Evolutionary conservation across 1,139 yeast genomes (phyloP), one percentile per base, ranked within the genome.

Genomic region (Hyphopichia khmerensis): DNA sequence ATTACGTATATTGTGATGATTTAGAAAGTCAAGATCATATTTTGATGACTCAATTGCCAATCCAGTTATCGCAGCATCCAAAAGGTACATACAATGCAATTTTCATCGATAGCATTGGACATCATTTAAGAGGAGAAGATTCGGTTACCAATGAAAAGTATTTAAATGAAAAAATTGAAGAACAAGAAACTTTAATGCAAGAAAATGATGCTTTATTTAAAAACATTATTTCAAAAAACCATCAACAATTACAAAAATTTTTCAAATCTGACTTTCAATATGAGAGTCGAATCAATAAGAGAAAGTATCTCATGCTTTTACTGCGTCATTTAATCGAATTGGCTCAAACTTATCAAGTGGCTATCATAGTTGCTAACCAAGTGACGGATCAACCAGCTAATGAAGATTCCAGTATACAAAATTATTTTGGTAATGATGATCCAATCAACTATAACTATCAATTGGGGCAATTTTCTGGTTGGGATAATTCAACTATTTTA

Each of bases 31-130:
- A 86, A 53, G 89, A 87, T 48, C 95, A 87, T 53, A 80, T 88
- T 13, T 47, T 90, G 5, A 75, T 70, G 47, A 84, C 85, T 17
- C 96, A 87, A 53, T 64, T 90, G 4, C 96, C 96, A 0, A 61
- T 74, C 1, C 58, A 80, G 35, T 56, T 83, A 10, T 64, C 71
- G 24, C 59, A 73, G 36, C 66, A 71, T 13, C 34, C 30, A 38
- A 50, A 56, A 10, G 60, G 61, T 4, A 56, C 66, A 2, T 70
- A 80, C 2, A 82, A 78, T 36, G 53, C 86, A 17, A 67, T 90
- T 0, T 71, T 88, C 0, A 72, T 90, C 9, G 97, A 90, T 60
- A 86, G 95, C 31, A 80, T 90, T n/a, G 88, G 96, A 0, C 95
- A 89, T 48, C 96, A 88, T 57, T 67, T 85, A 40, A 66, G 96